Conservation (phyloP, 2,329 filamentous ascomycete genomes). For the Ambrosiella xylebori region DNA sequence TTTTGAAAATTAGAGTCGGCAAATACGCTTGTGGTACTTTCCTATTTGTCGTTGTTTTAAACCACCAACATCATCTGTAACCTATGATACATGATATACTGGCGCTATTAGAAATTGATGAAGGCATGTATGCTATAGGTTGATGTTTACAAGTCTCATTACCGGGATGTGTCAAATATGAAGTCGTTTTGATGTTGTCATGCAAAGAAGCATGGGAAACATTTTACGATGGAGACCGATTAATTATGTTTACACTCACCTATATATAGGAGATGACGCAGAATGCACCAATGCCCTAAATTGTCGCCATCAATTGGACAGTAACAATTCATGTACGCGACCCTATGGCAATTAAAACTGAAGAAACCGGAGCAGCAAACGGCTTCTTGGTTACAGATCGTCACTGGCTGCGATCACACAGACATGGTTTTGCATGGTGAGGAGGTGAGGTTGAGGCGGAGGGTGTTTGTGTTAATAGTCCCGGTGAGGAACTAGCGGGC, state of each 20-base stretch:
- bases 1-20: background rate
- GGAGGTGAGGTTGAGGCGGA: background rate
- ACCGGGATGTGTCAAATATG: too few species aligned
- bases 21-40: slow-evolving; percentile 5
- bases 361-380: background rate
- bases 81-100: background rate
- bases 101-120: background rate
- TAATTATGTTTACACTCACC: too few species aligned
- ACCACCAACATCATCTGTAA: background rate
- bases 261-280: background rate
- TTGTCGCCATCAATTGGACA: background rate
- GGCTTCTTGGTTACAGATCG: background rate
- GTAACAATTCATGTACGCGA: background rate
- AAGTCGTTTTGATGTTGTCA: too few species aligned
- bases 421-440: background rate
- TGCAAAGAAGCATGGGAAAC: too few species aligned
- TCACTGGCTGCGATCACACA: background rate
- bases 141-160: background rate
- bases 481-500: background rate
- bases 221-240: too few species aligned
- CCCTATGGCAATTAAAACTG: background rate
- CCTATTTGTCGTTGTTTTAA: background rate
- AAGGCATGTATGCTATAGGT: background rate
- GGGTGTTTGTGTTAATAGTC: background rate
- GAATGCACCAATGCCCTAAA: background rate